Percentiles rank a stretch among this genome's conserved stretches.
These are phyloP conservation scores for Piromyces finnis DNA, from an alignment of 192 early-diverging fungal genomes.

Conservation along the genomic window DNA sequence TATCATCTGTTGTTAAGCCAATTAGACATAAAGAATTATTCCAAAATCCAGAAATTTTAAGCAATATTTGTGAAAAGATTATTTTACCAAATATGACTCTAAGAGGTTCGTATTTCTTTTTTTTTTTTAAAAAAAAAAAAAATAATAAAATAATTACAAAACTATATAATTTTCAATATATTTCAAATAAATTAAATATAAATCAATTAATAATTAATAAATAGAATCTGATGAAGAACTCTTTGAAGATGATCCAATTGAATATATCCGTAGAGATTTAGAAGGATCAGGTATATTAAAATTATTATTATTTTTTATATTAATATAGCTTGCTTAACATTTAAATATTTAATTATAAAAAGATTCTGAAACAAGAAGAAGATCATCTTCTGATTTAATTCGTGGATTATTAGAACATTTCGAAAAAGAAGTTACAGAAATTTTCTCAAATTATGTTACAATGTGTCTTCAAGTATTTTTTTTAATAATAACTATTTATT, in stretches of 20 bases:
- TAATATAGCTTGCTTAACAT: neutral
- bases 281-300: slow-evolving; percentile 54
- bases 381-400: slow-evolving; percentile 79
- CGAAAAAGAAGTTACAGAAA: slow-evolving; percentile 62
- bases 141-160: neutral
- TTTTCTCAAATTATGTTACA: slow-evolving; percentile 59
- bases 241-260: slow-evolving; percentile 93
- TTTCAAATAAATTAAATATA: too few species aligned
- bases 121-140: neutral
- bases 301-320: neutral
- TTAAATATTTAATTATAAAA: neutral
- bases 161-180: neutral
- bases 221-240: slow-evolving; percentile 71
- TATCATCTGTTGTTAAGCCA: slow-evolving; percentile 70
- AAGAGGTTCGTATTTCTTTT: too few species aligned
- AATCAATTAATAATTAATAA: too few species aligned
- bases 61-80: slow-evolving; percentile 74
- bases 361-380: slow-evolving; percentile 82
- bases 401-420: slow-evolving; percentile 80
- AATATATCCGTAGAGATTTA: slow-evolving; percentile 79
- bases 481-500: too few species aligned
- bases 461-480: slow-evolving; percentile 29
- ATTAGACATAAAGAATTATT: slow-evolving; percentile 58
- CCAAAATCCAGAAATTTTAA: slow-evolving; percentile 44
- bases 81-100: slow-evolving; percentile 82